Conservation (phyloP, 345 rosid species). For the Eucalyptus pumila region DNA sequence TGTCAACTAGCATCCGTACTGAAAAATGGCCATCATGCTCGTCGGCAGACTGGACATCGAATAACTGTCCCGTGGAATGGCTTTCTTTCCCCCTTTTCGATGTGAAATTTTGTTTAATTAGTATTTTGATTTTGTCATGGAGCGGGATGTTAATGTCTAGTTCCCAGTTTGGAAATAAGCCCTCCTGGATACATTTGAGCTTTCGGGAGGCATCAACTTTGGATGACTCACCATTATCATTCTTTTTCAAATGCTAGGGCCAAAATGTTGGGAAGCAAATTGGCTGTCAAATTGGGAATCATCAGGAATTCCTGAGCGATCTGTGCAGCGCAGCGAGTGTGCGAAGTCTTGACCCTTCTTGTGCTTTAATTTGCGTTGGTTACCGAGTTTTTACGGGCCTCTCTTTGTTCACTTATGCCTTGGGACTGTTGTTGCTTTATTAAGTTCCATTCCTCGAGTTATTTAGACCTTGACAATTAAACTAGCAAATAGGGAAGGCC, state of each 20-base stretch:
- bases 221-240: neutral
- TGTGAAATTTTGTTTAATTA: neutral
- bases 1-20: constrained; percentile 35
- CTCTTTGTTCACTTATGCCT: neutral
- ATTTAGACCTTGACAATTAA: neutral
- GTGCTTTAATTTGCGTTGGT: neutral
- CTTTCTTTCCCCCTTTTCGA: neutral
- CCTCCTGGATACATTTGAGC: neutral
- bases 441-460: neutral
- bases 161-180: neutral
- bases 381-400: neutral
- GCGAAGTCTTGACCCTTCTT: neutral
- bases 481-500: neutral
- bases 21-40: neutral
- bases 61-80: neutral
- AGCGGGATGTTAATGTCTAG: neutral
- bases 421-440: neutral
- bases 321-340: neutral
- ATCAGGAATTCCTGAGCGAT: neutral
- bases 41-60: neutral
- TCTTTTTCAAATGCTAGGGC: neutral
- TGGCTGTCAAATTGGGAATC: neutral
- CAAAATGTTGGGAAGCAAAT: neutral
- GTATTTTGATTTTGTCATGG: neutral
- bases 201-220: neutral